Conservation (phyloP, 2,329 filamentous ascomycete species). For the Aspergillus fructus region DNA sequence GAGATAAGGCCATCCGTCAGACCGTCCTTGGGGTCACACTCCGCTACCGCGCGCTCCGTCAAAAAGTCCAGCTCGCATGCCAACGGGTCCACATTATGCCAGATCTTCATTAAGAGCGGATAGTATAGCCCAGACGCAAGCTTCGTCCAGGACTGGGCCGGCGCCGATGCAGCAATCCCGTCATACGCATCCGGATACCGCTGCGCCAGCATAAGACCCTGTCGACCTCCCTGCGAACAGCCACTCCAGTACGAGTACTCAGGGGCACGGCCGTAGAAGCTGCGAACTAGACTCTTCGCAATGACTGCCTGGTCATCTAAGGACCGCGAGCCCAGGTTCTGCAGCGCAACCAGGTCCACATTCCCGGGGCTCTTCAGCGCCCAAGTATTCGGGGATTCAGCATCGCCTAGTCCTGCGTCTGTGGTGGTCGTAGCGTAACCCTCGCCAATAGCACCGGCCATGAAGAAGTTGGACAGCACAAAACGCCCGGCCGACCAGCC, state of each 20-base stretch:
- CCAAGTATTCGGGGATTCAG: constrained; percentile 2
- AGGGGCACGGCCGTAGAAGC: constrained; percentile 6
- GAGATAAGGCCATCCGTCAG: constrained; percentile 27
- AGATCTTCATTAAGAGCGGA: constrained; percentile 9
- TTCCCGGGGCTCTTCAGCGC: constrained; percentile 8
- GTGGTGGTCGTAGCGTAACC: constrained; percentile 13
- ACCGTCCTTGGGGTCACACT: constrained; percentile 27
- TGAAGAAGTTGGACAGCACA: constrained; percentile 11
- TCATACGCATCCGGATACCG: constrained; percentile 23
- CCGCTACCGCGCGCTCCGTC: constrained; percentile 7
- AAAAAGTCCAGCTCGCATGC: constrained; percentile 17
- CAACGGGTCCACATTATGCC: constrained; percentile 2
- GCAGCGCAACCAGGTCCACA: constrained; percentile 1
- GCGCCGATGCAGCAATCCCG: constrained; percentile 24
- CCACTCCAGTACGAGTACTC: constrained; percentile 14
- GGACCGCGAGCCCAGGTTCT: constrained; percentile 3
- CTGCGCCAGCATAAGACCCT: constrained; percentile 20
- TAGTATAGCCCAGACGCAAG: background rate
- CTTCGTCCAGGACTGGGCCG: constrained; percentile 8
- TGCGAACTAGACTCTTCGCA: constrained; percentile 3
- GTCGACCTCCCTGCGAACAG: constrained; percentile 22
- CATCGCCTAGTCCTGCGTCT: constrained; percentile 12
- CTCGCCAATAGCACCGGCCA: constrained; percentile 11
- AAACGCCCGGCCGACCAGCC: constrained; percentile 26
- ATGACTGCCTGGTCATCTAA: constrained; percentile 6